Evolutionary conservation across 306 rosid genomes (phyloP), one percentile per base, ranked within the genome.

Genomic region (Delonix regia): DNA sequence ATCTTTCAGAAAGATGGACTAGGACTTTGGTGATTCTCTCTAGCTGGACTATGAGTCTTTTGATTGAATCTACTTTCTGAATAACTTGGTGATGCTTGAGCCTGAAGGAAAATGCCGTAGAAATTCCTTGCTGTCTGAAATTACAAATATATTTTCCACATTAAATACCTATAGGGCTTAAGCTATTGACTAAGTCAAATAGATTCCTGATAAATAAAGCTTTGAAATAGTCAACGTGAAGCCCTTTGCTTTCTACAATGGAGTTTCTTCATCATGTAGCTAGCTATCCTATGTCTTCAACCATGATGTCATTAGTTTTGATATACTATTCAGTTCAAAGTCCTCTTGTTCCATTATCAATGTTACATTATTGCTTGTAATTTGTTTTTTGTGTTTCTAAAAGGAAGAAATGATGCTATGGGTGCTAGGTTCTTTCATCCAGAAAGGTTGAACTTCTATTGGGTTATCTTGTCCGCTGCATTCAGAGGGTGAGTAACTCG

Each of bases 401-500:
- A 61, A 41, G 77, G 75, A 73, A 57, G 55, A 53, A 57, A 71
- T 66, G 80, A 53, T 77, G 44, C 73, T 39, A 36, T 74, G 83
- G 56, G 59, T 82, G 65, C 45, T 78, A 93, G 97, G 94, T 95
- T 83, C 95, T 95, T 53, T 83, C 90, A 28, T 86, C 97, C 33
- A 88, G 99, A 79, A 91, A 92, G 80, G 97, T 92, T 2, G 85
- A 95, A 81, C 97, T 95, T 86, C 83, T 91, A 61, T 80, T 95
- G 88, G 98, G 97, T 71, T 95, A 88, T 82, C 79, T 90, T 56
- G 99, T 95, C 68, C 88, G 90, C 78, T 49, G 88, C 74, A 85
- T 95, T 72, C 87, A 76, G 81, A 86, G 76, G 81, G 88, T 67
- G 75, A 71, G 77, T 9, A 80, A 82, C 76, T 78, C 39, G 21